Conservation (phyloP, 441 rosid species). For the Metrosideros polymorpha region DNA sequence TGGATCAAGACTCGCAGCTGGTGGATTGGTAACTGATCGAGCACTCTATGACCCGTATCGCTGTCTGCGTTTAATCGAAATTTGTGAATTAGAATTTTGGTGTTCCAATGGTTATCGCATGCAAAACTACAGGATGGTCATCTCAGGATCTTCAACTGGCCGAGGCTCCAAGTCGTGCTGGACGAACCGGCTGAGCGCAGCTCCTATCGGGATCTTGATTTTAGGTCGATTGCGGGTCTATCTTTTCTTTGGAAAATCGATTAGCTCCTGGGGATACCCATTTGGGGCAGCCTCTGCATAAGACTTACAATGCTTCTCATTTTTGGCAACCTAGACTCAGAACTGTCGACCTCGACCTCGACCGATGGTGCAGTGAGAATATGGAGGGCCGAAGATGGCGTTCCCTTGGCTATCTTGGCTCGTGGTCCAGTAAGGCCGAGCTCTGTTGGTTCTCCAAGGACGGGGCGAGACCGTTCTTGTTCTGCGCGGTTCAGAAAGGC, state of each 20-base stretch:
- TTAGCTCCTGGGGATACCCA: background rate
- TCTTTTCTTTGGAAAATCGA: background rate
- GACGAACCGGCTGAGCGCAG: conserved; percentile 78
- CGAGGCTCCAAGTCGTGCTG: conserved; percentile 48
- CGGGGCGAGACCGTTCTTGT: conserved; percentile 85
- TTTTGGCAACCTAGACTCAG: conserved; percentile 72
- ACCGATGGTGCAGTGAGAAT: conserved; percentile 84
- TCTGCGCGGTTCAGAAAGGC: conserved; percentile 81
- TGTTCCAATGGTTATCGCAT: background rate
- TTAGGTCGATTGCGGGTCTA: conserved; percentile 37
- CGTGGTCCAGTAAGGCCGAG: conserved; percentile 60
- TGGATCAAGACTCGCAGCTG: conserved; percentile 73
- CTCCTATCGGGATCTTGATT: conserved; percentile 79
- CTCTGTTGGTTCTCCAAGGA: conserved; percentile 86
- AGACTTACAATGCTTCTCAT: background rate
- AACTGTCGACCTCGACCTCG: conserved; percentile 77
- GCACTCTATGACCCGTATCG: no score
- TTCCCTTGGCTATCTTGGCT: conserved; percentile 57
- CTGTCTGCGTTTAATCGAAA: no score
- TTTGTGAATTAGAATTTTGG: background rate
- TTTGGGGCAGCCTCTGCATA: background rate
- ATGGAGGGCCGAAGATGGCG: conserved; percentile 88
- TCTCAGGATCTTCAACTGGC: conserved; percentile 86
- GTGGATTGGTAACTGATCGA: conserved; percentile 59
- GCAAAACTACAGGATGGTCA: conserved; percentile 57